phyloP scores from a whole-genome alignment of 305 asterid species.

The Fraxinus velutina region DNA sequence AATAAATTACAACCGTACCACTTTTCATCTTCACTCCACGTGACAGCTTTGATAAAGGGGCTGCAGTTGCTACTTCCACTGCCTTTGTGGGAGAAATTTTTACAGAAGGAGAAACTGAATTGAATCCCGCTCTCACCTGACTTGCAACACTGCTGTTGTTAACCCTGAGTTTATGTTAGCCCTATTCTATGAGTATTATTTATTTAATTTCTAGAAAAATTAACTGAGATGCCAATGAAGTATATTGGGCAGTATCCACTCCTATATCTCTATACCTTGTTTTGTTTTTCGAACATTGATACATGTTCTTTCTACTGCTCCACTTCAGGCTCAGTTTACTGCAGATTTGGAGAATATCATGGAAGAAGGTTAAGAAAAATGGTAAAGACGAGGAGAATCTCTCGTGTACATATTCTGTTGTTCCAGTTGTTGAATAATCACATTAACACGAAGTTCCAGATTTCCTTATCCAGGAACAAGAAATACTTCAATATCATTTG shows the following conservation, averaged over 20 bases:
- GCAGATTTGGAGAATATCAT: slow-evolving; percentile 61
- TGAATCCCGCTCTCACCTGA: background rate
- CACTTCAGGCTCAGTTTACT: slow-evolving; percentile 64
- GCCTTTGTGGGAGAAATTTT: background rate
- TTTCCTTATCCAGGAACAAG: background rate
- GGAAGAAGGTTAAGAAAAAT: slow-evolving; percentile 58
- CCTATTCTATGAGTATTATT: background rate
- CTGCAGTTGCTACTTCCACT: background rate
- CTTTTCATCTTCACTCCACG: background rate
- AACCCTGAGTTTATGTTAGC: background rate
- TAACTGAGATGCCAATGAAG: background rate
- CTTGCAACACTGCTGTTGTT: background rate
- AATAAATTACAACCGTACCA: background rate
- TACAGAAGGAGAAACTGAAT: background rate
- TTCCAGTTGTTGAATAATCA: slow-evolving; percentile 46
- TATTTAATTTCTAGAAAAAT: background rate
- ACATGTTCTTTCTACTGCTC: slow-evolving; percentile 11
- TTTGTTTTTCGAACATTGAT: background rate
- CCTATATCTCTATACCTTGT: background rate
- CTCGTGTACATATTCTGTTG: slow-evolving; percentile 45
- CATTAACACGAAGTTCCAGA: slow-evolving; percentile 17
- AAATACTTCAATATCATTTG: background rate
- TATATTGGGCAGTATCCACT: background rate
- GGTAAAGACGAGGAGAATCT: slow-evolving; percentile 41
- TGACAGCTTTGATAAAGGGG: background rate